Evolutionary conservation across 805 yeast genomes (phyloP).

Genomic region (Kodamaea sagamina): DNA sequence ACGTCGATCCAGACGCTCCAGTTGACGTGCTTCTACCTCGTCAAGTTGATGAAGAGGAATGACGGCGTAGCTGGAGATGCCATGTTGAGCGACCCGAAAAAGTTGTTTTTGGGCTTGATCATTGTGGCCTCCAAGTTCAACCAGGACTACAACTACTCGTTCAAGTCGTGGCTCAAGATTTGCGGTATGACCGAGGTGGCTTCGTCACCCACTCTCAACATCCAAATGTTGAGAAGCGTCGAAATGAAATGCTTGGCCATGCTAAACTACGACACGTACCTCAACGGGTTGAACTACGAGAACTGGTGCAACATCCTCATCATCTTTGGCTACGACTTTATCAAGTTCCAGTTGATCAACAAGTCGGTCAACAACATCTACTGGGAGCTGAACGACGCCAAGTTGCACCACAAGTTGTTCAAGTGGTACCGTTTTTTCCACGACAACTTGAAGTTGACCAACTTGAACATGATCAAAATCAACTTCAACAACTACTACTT

Average conservation of each 20-base stretch:
- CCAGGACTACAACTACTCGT: slow-evolving; percentile 70
- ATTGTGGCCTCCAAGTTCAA: slow-evolving; percentile 72
- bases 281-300: slow-evolving; percentile 50
- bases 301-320: slow-evolving; percentile 47
- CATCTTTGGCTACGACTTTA: slow-evolving; percentile 47
- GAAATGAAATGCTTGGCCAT: slow-evolving; percentile 56
- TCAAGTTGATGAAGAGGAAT: slow-evolving; percentile 39
- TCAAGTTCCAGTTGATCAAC: slow-evolving; percentile 34
- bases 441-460: slow-evolving; percentile 22
- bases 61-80: slow-evolving; percentile 12
- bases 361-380: slow-evolving; percentile 19
- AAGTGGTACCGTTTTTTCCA: slow-evolving; percentile 34
- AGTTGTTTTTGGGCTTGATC: slow-evolving; percentile 65
- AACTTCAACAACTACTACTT: slow-evolving; percentile 31
- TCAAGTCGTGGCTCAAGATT: slow-evolving; percentile 72
- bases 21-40: slow-evolving; percentile 65
- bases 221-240: slow-evolving; percentile 48
- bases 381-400: slow-evolving; percentile 27
- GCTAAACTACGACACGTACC: slow-evolving; percentile 58
- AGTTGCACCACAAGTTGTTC: slow-evolving; percentile 23
- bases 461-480: slow-evolving; percentile 26
- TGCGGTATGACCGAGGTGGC: slow-evolving; percentile 50
- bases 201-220: slow-evolving; percentile 33
- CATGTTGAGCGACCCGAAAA: slow-evolving; percentile 54
- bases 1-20: slow-evolving; percentile 64